Evolutionary conservation across 108 stramenopile genomes (phyloP).

Genomic region (Conticribra weissflogii): DNA sequence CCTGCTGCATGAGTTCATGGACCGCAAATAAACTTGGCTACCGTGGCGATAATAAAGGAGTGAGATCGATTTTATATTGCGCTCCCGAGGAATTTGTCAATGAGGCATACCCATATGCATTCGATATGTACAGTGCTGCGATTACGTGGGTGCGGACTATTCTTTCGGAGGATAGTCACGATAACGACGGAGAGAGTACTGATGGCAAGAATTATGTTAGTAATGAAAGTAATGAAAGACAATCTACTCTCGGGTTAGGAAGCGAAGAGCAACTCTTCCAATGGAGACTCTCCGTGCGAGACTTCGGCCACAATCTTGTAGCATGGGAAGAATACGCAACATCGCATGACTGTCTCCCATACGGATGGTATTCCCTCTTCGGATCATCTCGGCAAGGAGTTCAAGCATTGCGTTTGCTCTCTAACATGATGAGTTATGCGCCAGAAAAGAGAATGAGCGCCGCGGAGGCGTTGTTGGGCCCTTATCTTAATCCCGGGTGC

Average conservation of each 20-base stretch:
- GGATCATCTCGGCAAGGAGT: slow-evolving; percentile 37
- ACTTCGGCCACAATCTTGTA: slow-evolving; percentile 41
- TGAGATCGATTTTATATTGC: slow-evolving; percentile 43
- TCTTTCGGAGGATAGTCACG: slow-evolving; percentile 22
- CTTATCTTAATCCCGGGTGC: slow-evolving; percentile 41
- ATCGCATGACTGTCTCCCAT: slow-evolving; percentile 27
- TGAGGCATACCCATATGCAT: slow-evolving; percentile 44
- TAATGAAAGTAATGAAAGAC: not conserved
- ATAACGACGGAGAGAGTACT: not conserved
- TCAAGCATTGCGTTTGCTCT: slow-evolving; percentile 24
- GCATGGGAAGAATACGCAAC: slow-evolving; percentile 47
- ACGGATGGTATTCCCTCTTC: slow-evolving; percentile 47
- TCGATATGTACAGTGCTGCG: slow-evolving; percentile 37
- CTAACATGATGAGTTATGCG: slow-evolving; percentile 42
- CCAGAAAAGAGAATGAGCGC: slow-evolving; percentile 32
- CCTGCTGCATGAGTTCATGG: slow-evolving; percentile 49
- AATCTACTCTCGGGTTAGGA: slow-evolving; percentile 20
- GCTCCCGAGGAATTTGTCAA: slow-evolving; percentile 48
- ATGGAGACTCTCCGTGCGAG: slow-evolving; percentile 42
- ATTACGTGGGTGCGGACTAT: slow-evolving; percentile 46
- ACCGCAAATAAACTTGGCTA: slow-evolving; percentile 37
- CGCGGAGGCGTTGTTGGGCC: slow-evolving; percentile 32
- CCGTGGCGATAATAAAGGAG: slow-evolving; percentile 40
- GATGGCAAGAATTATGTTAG: not conserved
- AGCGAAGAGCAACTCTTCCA: slow-evolving; percentile 32